Evolutionary conservation across 2,329 filamentous ascomycete species (phyloP), one percentile per base, ranked within the genome.

Genomic region (Penicillium sp.): DNA sequence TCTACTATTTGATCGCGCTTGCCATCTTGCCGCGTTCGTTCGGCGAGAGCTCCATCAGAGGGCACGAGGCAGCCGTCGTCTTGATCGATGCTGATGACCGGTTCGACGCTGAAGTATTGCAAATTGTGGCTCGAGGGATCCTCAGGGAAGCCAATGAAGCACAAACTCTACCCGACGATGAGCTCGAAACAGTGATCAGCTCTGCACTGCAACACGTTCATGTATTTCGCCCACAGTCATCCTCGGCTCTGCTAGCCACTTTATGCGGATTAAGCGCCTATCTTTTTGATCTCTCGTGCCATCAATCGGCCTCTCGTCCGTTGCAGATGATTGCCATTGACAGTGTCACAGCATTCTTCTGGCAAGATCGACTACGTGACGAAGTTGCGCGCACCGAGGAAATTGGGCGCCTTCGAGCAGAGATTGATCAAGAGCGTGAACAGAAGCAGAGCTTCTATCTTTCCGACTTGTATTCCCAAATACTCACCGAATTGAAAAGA

Each of bases 21-120:
- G 76, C 79, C 31, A 71, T 84, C 8, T 72, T 86, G 0, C 82
- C 83, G 0, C 48, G 59, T 10, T 53, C 59, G 5, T 57, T 65
- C 47, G 57, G 67, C 1, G 63, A 65, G 9, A 53, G 68, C 12
- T 47, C 58, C 1, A 59, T 80, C 1, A 65, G 69, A 24, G 81
- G 83, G 16, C 75, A 76, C 45, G 70, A 73, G 28, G 71, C 76
- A 9, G 71, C 81, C 6, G 76, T 83, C 10, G 70, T 85, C 6
- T 74, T 84, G 58, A 67, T 85, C 42, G 83, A 86, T 64, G 76
- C 78, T 1, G 79, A 85, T 52, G 71, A 72, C 53, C 76, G 77
- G 24, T 84, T 86, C 66, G 77, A 76, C 50, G 71, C 81, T 26
- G 46, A 70, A 7, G 73, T 80, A 23, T 74, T 86, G 2, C 63